A percentile compares a stretch with the other conserved stretches of the same genome.
Conservation (phyloP, 2,329 filamentous ascomycete species). For the Fusarium armeniacum region DNA sequence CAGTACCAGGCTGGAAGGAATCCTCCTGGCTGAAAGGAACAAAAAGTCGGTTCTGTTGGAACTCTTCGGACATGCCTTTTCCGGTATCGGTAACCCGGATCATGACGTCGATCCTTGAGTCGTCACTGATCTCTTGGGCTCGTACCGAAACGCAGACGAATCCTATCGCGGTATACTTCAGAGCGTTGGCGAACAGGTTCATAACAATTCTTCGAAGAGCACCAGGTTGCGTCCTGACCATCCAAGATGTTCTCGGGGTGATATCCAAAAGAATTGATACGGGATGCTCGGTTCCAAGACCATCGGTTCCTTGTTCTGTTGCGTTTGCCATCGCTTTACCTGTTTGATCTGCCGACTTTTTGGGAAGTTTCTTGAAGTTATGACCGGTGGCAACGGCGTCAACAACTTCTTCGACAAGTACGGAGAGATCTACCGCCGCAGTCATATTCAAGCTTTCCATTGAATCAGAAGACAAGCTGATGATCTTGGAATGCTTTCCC, state of each 20-base stretch:
- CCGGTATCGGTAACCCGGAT: slow-evolving; percentile 73
- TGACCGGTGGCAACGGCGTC: slow-evolving; percentile 58
- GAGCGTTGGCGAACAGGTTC: slow-evolving; percentile 73
- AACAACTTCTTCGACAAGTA: slow-evolving; percentile 57
- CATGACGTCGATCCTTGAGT: slow-evolving; percentile 47
- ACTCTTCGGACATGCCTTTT: slow-evolving; percentile 74
- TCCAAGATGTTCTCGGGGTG: slow-evolving; percentile 61
- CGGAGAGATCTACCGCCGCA: slow-evolving; percentile 52
- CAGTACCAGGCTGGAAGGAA: slow-evolving; percentile 70
- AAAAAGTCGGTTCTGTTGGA: slow-evolving; percentile 70
- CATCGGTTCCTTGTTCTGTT: slow-evolving; percentile 14
- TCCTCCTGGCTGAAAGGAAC: slow-evolving; percentile 75
- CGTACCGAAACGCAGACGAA: slow-evolving; percentile 60
- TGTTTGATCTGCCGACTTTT: not conserved
- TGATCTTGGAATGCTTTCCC: slow-evolving; percentile 41
- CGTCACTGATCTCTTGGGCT: slow-evolving; percentile 44
- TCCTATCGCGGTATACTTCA: slow-evolving; percentile 71
- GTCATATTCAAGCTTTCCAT: slow-evolving; percentile 53
- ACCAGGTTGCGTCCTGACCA: slow-evolving; percentile 67
- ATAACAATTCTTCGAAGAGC: slow-evolving; percentile 68
- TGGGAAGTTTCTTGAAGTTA: slow-evolving; percentile 52
- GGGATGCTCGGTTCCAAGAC: slow-evolving; percentile 43
- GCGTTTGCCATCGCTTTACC: slow-evolving; percentile 9
- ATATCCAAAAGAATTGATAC: slow-evolving; percentile 67
- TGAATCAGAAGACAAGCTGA: slow-evolving; percentile 47